A percentile compares a stretch with the other conserved stretches of the same genome.
phyloP scores from a whole-genome alignment of 371 early-diverging fungal genomes.

The Mortierella sp. region DNA sequence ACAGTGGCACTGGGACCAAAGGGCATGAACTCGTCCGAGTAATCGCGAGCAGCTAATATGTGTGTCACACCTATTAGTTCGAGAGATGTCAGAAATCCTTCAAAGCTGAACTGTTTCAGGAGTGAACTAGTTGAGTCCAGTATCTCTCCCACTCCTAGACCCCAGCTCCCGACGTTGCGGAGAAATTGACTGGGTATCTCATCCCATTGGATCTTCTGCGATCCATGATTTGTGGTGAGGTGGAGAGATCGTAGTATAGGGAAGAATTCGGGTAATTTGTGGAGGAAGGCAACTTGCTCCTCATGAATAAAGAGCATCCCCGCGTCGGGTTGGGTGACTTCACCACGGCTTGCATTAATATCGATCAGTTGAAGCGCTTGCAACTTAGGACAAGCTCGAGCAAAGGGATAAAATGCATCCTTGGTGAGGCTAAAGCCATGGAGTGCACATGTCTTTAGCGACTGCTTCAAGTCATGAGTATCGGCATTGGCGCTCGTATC shows the following conservation, averaged over 20 bases:
- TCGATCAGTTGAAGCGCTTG: background rate
- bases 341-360: background rate
- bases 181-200: background rate
- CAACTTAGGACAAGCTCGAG: background rate
- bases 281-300: background rate
- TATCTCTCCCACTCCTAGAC: background rate
- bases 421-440: background rate
- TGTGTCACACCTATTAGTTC: background rate
- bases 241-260: background rate
- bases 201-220: background rate
- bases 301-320: background rate
- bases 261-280: background rate
- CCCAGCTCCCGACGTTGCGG: conserved; percentile 1
- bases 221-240: background rate
- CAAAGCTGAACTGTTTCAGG: background rate
- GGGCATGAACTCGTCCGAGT: conserved; percentile 1
- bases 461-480: background rate
- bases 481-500: background rate
- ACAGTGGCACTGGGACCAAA: background rate
- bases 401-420: background rate
- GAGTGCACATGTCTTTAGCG: background rate
- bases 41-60: background rate
- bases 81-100: background rate
- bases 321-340: background rate
- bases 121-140: background rate